Evolutionary conservation across 768 basidiomycete genomes (phyloP).

Genomic region (Naganishia vaughanmartiniae): DNA sequence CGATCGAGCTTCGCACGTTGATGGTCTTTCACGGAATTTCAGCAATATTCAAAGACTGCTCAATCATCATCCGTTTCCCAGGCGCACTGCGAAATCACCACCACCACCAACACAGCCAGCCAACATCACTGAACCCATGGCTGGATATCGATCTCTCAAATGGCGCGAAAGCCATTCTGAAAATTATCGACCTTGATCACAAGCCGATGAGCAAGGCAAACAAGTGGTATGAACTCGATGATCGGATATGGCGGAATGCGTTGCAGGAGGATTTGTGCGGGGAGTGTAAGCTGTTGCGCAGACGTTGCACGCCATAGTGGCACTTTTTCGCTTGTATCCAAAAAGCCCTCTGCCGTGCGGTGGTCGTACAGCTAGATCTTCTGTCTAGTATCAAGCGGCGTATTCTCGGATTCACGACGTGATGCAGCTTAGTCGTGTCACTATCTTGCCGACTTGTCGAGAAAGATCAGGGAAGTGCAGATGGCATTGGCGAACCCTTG

Average conservation of each 20-base stretch:
- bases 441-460: too few relatives aligned
- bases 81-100: not conserved
- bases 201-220: conserved; percentile 66
- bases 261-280: not conserved
- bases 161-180: conserved; percentile 55
- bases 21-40: conserved; percentile 68
- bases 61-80: conserved; percentile 59
- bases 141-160: conserved; percentile 23
- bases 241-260: conserved; percentile 57
- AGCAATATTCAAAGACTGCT: conserved; percentile 96
- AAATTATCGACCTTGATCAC: conserved; percentile 80
- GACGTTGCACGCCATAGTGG: not conserved
- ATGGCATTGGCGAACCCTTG: not conserved
- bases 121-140: not conserved
- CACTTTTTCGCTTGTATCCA: not conserved
- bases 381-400: too few relatives aligned
- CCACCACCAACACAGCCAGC: too few relatives aligned
- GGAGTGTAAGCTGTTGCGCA: not conserved
- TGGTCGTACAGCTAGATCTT: too few relatives aligned
- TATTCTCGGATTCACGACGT: too few relatives aligned
- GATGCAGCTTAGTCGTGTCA: too few relatives aligned
- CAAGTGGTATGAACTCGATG: conserved; percentile 73
- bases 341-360: not conserved
- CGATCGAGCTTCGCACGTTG: conserved; percentile 2
- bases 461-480: too few relatives aligned